Conservation (phyloP, 345 rosid genomes). For the Eucalyptus cladocalyx region DNA sequence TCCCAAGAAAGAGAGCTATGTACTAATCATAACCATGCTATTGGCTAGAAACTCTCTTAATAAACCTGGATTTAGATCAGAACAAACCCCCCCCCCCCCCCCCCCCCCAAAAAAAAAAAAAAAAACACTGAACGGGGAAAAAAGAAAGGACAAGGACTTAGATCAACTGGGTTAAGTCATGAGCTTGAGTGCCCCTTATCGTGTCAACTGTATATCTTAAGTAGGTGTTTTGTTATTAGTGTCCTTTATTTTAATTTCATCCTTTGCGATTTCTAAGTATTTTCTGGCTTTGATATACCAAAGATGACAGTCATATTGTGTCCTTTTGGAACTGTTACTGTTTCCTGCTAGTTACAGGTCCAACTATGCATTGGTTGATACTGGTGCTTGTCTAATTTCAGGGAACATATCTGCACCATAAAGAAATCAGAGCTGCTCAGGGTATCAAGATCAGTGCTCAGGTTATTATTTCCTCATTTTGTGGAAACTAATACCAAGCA, state of each 20-base stretch:
- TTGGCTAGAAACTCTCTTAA: not conserved
- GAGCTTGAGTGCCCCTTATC: not conserved
- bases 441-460: slow-evolving; percentile 91
- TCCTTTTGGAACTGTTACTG: not conserved
- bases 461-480: slow-evolving; percentile 19
- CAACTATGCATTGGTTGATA: not conserved
- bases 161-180: not conserved
- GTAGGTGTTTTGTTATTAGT: not conserved
- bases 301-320: not conserved
- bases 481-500: not conserved
- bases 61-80: not conserved
- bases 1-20: not conserved
- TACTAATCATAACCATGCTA: not conserved
- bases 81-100: not conserved
- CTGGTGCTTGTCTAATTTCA: slow-evolving; percentile 23
- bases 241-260: not conserved
- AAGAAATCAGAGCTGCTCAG: slow-evolving; percentile 90
- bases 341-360: not conserved
- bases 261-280: not conserved
- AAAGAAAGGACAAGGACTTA: not conserved
- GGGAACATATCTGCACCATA: slow-evolving; percentile 85
- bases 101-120: not conserved
- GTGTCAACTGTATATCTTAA: not conserved
- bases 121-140: too few species aligned
- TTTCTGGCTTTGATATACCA: not conserved